Evolutionary conservation across 306 rosid species (phyloP).

Genomic region (Fagus sylvatica): DNA sequence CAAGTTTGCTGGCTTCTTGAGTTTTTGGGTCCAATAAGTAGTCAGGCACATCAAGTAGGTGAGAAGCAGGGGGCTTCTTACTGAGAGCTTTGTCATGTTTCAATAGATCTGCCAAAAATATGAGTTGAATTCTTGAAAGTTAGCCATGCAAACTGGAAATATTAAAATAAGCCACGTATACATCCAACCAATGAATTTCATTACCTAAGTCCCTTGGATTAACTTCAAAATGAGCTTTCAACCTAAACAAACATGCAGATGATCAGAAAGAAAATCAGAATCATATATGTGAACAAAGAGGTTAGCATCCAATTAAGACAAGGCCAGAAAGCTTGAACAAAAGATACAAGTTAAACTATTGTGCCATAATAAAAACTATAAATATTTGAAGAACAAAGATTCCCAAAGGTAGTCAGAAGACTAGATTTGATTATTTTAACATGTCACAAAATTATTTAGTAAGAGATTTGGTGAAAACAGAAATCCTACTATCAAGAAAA

Average conservation of each 20-base stretch:
- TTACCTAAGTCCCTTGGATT: constrained; percentile 82
- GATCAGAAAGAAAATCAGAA: not conserved
- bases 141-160: not conserved
- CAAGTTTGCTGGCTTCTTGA: constrained; percentile 73
- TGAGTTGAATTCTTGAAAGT: constrained; percentile 19
- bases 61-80: constrained; percentile 85
- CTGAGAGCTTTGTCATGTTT: constrained; percentile 91
- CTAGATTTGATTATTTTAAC: not conserved
- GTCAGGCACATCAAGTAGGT: constrained; percentile 79
- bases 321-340: not conserved
- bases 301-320: constrained; percentile 12
- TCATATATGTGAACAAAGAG: not conserved
- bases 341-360: constrained; percentile 6
- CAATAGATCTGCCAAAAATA: constrained; percentile 65
- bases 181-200: constrained; percentile 22
- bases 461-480: not conserved
- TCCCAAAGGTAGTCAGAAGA: not conserved
- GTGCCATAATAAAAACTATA: not conserved
- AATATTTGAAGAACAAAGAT: not conserved
- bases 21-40: constrained; percentile 75
- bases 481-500: not conserved
- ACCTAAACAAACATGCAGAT: constrained; percentile 42
- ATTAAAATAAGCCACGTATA: not conserved
- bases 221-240: constrained; percentile 74
- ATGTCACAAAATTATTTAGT: not conserved